These are phyloP conservation scores for Sungouiozyma ichnusensis DNA, from an alignment of 805 yeast genomes.

Conservation along the genomic window DNA sequence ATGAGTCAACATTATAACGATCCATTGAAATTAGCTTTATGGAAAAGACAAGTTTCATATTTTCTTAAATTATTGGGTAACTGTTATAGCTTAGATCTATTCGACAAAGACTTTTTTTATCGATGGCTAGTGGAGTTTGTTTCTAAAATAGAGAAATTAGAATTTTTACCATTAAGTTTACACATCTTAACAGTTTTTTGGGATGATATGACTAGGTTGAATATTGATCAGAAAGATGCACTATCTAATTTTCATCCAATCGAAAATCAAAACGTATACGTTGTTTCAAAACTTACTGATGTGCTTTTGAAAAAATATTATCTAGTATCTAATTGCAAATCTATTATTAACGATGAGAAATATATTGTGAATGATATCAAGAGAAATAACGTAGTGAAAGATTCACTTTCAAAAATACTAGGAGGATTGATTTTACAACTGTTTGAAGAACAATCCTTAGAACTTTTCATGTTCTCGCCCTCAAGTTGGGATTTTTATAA, in stretches of 20 bases:
- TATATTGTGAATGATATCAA: constrained; percentile 30
- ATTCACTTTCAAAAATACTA: constrained; percentile 19
- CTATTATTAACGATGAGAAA: constrained; percentile 29
- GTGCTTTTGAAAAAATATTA: constrained; percentile 41
- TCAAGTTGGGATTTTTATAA: constrained; percentile 47
- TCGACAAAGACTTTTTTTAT: constrained; percentile 53
- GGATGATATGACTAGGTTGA: constrained; percentile 45
- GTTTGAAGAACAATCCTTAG: constrained; percentile 30
- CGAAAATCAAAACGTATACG: constrained; percentile 20
- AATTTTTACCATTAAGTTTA: constrained; percentile 37
- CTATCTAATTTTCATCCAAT: background rate
- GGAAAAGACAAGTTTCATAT: constrained; percentile 48
- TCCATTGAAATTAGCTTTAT: constrained; percentile 18
- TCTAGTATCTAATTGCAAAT: constrained; percentile 27
- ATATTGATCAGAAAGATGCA: constrained; percentile 12
- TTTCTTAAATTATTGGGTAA: constrained; percentile 49
- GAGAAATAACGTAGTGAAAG: constrained; percentile 26
- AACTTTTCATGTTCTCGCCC: constrained; percentile 52
- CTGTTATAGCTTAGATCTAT: constrained; percentile 55
- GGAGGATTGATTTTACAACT: constrained; percentile 22
- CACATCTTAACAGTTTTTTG: constrained; percentile 59
- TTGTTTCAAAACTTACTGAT: constrained; percentile 58
- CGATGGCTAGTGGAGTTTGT: constrained; percentile 53
- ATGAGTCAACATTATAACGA: constrained; percentile 25
- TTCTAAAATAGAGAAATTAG: constrained; percentile 29